Percentiles rank a stretch among this genome's conserved stretches.
phyloP scores from a whole-genome alignment of 2,329 filamentous ascomycete genomes.

The Paraconiothyrium sp. region DNA sequence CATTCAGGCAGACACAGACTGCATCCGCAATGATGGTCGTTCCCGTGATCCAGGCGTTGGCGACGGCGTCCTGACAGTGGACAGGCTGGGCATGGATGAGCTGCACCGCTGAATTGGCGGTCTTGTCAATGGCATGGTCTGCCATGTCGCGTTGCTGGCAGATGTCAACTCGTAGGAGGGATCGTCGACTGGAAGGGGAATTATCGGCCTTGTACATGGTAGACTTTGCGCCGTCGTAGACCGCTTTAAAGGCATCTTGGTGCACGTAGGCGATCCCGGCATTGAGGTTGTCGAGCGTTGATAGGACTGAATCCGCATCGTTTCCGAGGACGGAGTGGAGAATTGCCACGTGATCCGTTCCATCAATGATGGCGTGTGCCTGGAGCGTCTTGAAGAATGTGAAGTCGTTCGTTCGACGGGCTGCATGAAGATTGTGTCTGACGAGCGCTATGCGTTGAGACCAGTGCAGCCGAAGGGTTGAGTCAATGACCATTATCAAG shows the following conservation, averaged over 20 bases:
- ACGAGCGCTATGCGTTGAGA: constrained; percentile 57
- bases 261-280: constrained; percentile 57
- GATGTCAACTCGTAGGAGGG: constrained; percentile 55
- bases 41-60: constrained; percentile 57
- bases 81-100: constrained; percentile 55
- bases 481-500: constrained; percentile 31
- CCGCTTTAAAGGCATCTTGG: constrained; percentile 58
- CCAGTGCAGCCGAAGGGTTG: constrained; percentile 54
- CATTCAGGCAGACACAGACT: constrained; percentile 52
- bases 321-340: constrained; percentile 52
- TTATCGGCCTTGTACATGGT: constrained; percentile 44
- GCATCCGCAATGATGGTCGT: constrained; percentile 57
- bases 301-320: constrained; percentile 54
- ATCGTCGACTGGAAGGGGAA: constrained; percentile 36
- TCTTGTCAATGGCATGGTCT: constrained; percentile 58
- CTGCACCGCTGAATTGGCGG: constrained; percentile 54
- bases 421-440: constrained; percentile 56
- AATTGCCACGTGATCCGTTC: constrained; percentile 57
- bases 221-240: constrained; percentile 55
- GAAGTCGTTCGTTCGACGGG: constrained; percentile 56
- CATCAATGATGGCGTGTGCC: constrained; percentile 54
- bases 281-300: constrained; percentile 58
- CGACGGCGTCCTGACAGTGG: constrained; percentile 53
- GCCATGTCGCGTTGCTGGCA: constrained; percentile 57
- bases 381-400: constrained; percentile 59